Evolutionary conservation across 2,329 filamentous ascomycete genomes (phyloP).

Genomic region (Ascosphaera apis): DNA sequence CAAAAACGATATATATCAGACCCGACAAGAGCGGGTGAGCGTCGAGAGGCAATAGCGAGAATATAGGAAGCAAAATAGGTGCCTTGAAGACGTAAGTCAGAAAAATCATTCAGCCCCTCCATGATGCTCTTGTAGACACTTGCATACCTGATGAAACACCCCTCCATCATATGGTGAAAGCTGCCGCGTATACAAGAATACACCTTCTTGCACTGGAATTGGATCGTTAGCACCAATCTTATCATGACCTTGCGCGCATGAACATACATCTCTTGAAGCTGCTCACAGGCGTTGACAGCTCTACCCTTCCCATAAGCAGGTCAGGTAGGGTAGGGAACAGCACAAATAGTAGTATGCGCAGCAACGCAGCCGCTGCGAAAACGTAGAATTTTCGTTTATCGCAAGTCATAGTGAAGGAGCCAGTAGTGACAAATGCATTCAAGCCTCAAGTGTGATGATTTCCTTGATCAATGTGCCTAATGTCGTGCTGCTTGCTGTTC

Average conservation of each 20-base stretch:
- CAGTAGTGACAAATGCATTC: too few species aligned
- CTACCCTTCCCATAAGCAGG: constrained; percentile 70
- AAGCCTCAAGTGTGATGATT: too few species aligned
- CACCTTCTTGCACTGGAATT: constrained; percentile 63
- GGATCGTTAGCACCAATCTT: too few species aligned
- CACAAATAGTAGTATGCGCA: constrained; percentile 59
- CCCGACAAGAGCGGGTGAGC: constrained; percentile 50
- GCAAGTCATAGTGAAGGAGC: constrained; percentile 22
- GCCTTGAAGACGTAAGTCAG: constrained; percentile 41
- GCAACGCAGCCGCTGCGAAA: constrained; percentile 50
- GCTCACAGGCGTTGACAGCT: constrained; percentile 89
- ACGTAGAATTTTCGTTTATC: constrained; percentile 40
- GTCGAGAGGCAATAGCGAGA: constrained; percentile 59
- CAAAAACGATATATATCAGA: constrained; percentile 57
- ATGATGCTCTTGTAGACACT: not conserved
- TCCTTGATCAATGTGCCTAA: too few species aligned
- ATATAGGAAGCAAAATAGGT: constrained; percentile 72
- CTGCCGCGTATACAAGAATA: constrained; percentile 90
- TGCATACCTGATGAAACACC: constrained; percentile 41
- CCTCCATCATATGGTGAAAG: constrained; percentile 94
- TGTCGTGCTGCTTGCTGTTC: too few species aligned
- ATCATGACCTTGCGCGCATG: not conserved
- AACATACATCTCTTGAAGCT: constrained; percentile 86
- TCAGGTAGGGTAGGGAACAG: constrained; percentile 66
- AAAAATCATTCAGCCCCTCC: not conserved